phyloP scores from a whole-genome alignment of 768 basidiomycete species.

The Pleurotus pulmonarius region DNA sequence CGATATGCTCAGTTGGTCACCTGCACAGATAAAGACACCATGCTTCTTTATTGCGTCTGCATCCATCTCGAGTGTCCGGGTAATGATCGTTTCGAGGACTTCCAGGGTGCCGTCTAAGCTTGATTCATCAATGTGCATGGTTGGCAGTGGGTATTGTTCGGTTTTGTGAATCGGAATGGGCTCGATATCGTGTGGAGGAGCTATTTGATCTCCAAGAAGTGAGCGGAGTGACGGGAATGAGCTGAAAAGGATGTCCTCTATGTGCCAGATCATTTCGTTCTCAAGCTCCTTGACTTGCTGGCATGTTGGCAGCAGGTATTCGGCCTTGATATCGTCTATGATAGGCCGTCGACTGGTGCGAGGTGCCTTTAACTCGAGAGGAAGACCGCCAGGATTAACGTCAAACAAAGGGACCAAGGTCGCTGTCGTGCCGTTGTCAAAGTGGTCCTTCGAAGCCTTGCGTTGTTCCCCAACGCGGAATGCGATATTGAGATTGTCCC shows the following conservation, averaged over 20 bases:
- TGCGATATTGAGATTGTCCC: constrained; percentile 27
- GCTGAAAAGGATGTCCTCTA: constrained; percentile 6
- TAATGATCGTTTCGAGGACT: constrained; percentile 10
- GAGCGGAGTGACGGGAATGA: not conserved
- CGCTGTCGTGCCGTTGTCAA: constrained; percentile 26
- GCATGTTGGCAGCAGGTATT: not conserved
- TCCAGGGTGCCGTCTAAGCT: constrained; percentile 13
- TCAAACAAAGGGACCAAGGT: constrained; percentile 19
- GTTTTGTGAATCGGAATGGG: constrained; percentile 15
- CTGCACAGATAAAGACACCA: constrained; percentile 12
- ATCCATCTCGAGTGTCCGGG: not conserved
- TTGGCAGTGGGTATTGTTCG: constrained; percentile 9
- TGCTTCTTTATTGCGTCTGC: constrained; percentile 7
- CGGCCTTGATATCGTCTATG: not conserved
- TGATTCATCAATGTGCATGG: constrained; percentile 19
- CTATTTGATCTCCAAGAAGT: not conserved
- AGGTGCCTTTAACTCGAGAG: constrained; percentile 4
- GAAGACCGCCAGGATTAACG: constrained; percentile 10
- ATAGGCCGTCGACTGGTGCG: not conserved
- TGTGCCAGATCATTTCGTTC: constrained; percentile 4
- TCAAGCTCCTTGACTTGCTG: constrained; percentile 10
- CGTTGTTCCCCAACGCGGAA: constrained; percentile 21
- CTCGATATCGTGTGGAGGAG: not conserved
- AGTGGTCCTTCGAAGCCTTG: constrained; percentile 19
- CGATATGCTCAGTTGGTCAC: constrained; percentile 11